Base-by-base conservation (phyloP, 1,284 basidiomycete species). In the Sporisorium graminicola region DNA sequence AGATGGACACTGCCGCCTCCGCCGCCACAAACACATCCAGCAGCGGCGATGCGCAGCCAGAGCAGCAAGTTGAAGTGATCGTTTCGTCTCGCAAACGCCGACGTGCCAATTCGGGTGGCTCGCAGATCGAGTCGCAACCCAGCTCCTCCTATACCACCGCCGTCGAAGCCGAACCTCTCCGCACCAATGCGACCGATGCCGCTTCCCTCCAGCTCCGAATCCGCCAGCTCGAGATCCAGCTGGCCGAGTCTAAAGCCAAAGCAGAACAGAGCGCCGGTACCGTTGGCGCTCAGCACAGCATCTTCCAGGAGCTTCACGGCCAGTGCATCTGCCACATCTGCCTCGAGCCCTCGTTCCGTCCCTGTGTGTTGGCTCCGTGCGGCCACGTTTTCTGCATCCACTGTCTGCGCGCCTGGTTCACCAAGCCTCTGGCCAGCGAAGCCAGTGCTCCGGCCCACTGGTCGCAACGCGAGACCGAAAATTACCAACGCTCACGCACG, bases 371-470 rank as follows among this genome's bases (percentile, higher is more conserved):
- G 7, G 72, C 80, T 3, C 83, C 83, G 0, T 85, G 83, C 53
- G 82, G 82, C 7, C 83, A 85, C 56, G 68, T 77, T 16, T 85
- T 82, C 40, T 85, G 83, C 59, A 79, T 82, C 10, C 63, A 67
- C 52, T 85, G 83, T 58, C 72, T 85, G 8, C 70, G 80, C 10
- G 63, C 70, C 14, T 85, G 81, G 81, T 85, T 85, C 67, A 76
- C 74, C 42, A 76, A 74, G 31, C 80, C 74, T 8, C 44, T 65
- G 4, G 69, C 65, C 12, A 65, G 68, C 47, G 72, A 81, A 43
- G 65, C 63, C 12, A 12, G 35, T 1, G 26, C 71, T 20, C 74
- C 77, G 2, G 10, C 47, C 20, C 5, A n/a, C 29, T 72, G 67
- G 60, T 52, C 58, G 26, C 52, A 40, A 18, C 37, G 20, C 3